Conservation (phyloP, 768 basidiomycete species). For the Pholiota molesta region DNA sequence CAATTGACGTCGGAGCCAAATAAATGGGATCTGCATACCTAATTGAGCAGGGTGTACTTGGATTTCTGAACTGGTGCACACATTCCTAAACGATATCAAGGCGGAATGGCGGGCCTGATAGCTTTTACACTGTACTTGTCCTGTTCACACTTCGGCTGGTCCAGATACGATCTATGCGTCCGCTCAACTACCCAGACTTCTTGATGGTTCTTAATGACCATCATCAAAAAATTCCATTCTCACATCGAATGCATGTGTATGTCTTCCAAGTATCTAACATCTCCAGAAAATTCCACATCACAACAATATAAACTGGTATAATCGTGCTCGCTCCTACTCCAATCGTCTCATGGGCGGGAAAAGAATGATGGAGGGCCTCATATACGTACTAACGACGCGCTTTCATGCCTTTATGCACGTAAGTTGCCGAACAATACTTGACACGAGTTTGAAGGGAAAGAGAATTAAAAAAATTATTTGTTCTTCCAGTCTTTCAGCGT, state of each 20-base stretch:
- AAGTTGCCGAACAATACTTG: background rate
- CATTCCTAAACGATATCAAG: slow-evolving; percentile 14
- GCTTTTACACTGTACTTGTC: background rate
- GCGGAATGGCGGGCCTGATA: slow-evolving; percentile 10
- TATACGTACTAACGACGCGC: background rate
- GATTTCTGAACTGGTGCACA: slow-evolving; percentile 6
- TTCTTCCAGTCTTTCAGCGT: background rate
- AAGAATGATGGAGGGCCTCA: background rate
- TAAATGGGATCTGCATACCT: slow-evolving; percentile 18
- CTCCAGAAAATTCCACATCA: background rate
- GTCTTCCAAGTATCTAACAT: background rate
- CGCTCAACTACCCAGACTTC: background rate
- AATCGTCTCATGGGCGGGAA: background rate
- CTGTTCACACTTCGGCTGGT: background rate
- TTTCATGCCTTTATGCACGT: background rate
- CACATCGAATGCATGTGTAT: background rate
- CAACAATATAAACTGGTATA: background rate
- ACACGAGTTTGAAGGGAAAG: background rate
- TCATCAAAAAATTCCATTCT: background rate
- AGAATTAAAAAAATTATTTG: background rate
- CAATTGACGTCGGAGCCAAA: slow-evolving; percentile 20
- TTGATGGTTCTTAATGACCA: background rate
- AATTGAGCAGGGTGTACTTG: slow-evolving; percentile 15
- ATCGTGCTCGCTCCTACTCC: background rate
- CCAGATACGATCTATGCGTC: background rate